Base-by-base conservation (phyloP, 768 basidiomycete genomes). In the Leccinum broughii region DNA sequence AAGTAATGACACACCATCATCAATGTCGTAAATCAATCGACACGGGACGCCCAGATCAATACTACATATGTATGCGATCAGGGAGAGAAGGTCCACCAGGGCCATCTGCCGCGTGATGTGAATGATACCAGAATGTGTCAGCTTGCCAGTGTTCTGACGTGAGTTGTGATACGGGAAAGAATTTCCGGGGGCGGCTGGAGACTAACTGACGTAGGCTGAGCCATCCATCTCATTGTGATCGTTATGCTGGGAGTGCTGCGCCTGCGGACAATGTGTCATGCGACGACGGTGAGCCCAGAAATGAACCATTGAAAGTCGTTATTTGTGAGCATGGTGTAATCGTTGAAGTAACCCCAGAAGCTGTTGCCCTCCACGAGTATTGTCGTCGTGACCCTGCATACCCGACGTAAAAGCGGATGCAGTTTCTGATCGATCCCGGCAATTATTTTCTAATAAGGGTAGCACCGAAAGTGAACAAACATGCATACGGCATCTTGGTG, bases 91-190 rank as follows among this genome's bases (percentile, higher is more conserved):
- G n/a, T 4, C 81, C 80, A 41, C 81, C 64, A 4, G 83, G 71
- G 0, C 82, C 82, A 60, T 84, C 83, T 14, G 26, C 57, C 9
- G 54, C 56, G 6, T 66, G 63, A 44, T 66, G 62, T 15, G 68
- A 71, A 39, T 70, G 63, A 39, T 68, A 66, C 79, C 79, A 80
- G 57, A 71, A 80, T 0, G 77, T 79, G 9, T 80, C 79, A 5
- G 71, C 67, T 55, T 77, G 74, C n/a, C 41, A 44, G 52, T 70
- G 55, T 1, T 62, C 39, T 37, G 59, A 64, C 2, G 60, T 62
- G 61, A 80, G 48, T 76, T 65, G 55, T 17, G 9, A 9, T 78
- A 79, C 34, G 70, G 41, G 65, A 76, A 79, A 1, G 76, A 72
- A 39, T 75, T 62, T 34, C 34, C 34, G 34, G 34, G 13, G 2